Percentiles rank a stretch among this genome's conserved stretches.
Evolutionary conservation across 177 flowering plant species (phyloP).

Genomic region (Vitis hybrid): DNA sequence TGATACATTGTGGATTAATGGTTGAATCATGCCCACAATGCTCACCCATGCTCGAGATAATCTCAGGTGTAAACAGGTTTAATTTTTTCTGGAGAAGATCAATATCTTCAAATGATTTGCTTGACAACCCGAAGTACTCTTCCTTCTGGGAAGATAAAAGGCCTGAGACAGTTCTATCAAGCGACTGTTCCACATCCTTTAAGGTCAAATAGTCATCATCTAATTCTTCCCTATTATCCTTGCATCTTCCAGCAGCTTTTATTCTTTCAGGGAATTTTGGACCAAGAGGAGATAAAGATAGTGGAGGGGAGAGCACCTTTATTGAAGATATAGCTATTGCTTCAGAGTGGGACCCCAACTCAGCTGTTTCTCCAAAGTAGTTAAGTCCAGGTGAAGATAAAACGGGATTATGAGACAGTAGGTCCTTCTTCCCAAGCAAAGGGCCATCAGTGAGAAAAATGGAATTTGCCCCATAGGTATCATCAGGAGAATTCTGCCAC

Average conservation of each 20-base stretch:
- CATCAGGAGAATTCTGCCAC: conserved; percentile 26
- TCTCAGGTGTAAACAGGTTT: conserved; percentile 31
- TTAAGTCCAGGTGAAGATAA: conserved; percentile 23
- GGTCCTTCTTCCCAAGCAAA: conserved; percentile 38
- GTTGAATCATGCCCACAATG: conserved; percentile 25
- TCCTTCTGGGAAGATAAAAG: conserved; percentile 28
- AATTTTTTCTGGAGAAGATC: conserved; percentile 28
- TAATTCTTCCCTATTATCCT: conserved; percentile 17
- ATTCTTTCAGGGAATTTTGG: conserved; percentile 52
- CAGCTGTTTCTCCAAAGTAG: conserved; percentile 20
- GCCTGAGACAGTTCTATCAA: conserved; percentile 38
- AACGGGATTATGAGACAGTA: conserved; percentile 18
- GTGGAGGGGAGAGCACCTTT: conserved; percentile 38
- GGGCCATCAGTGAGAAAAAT: conserved; percentile 65
- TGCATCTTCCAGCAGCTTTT: conserved; percentile 22
- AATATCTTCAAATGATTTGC: conserved; percentile 34
- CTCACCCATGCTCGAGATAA: conserved; percentile 15
- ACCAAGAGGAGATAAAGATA: conserved; percentile 79
- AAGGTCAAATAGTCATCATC: conserved; percentile 32
- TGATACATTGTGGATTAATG: conserved; percentile 28
- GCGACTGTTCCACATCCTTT: conserved; percentile 34
- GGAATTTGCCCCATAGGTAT: conserved; percentile 21
- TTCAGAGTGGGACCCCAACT: conserved; percentile 20
- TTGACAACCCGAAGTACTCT: conserved; percentile 26
- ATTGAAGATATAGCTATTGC: conserved; percentile 34